Base-by-base conservation (phyloP, 2,329 filamentous ascomycete species). In the Lanzia echinophila region DNA sequence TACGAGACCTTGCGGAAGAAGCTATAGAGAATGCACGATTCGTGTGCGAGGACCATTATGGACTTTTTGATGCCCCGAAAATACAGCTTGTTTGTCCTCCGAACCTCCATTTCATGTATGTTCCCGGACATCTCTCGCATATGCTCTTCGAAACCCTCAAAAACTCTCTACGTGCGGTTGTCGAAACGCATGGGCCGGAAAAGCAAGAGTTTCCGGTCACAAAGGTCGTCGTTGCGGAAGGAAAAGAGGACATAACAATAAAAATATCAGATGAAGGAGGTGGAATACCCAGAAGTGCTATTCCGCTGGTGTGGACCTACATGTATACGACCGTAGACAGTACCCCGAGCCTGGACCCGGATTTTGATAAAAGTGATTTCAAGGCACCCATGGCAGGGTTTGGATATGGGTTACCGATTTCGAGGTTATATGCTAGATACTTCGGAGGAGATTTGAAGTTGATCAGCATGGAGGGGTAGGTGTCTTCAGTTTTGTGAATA, bases 81-180 rank as follows among this genome's bases (percentile, higher is more conserved):
- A 87, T 99, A 62, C 91, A 97, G 72, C 86, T 99, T 54, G 89
- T 99, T 57, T 99, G 94, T 77, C 90, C 91, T 67, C 87, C 90
- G 17, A 85, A 95, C 70, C 79, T 99, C 66, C 87, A 95, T 76
- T 99, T 99, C 75, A 99, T 99, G 94, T 99, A 99, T 69, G 94
- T 99, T 51, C 94, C 94, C 0, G 94, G 94, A n/a, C 94, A 99
- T 73, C 71, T 99, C 71, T 96, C 90, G 63, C 94, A 99, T 74
- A 99, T 99, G 94, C 86, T 99, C 49, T 99, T 99, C 72, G 94
- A 99, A 75, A 99, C 94, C 2, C 78, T 99, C 69, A 99, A 99
- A 76, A 99, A 99, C 78, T 96, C 91, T 53, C 79, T 99, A 62
- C 88, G 94, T 69, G 94, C 94, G 50, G 94, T 99, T 38, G 94